phyloP scores from a whole-genome alignment of 352 stramenopile species.

The Pythium insidiosum region DNA sequence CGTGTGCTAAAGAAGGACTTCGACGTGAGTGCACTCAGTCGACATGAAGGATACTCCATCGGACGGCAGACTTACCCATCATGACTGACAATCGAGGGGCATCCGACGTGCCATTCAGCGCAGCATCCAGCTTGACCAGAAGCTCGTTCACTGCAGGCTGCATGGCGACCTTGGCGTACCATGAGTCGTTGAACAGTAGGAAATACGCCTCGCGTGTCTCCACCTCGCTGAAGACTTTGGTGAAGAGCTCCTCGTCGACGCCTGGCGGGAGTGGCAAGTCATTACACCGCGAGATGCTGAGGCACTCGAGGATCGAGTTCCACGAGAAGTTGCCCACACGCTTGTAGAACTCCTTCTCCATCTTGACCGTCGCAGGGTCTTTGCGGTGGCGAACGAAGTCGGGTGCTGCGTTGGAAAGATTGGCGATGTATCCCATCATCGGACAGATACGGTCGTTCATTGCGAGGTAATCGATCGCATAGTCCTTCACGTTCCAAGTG shows the following conservation, averaged over 20 bases:
- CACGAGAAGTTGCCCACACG: constrained; percentile 77
- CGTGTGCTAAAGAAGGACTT: constrained; percentile 32
- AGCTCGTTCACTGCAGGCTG: constrained; percentile 75
- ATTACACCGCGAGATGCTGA: constrained; percentile 80
- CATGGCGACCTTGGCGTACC: constrained; percentile 80
- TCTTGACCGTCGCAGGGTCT: constrained; percentile 32
- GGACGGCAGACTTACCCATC: constrained; percentile 36
- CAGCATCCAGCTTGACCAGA: constrained; percentile 41
- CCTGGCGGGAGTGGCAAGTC: constrained; percentile 48
- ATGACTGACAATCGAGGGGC: constrained; percentile 63
- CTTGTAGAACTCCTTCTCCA: constrained; percentile 48
- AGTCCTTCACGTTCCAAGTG: constrained; percentile 69
- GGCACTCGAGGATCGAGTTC: constrained; percentile 68
- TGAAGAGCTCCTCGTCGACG: constrained; percentile 67
- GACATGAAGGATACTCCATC: not conserved
- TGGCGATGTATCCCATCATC: constrained; percentile 59
- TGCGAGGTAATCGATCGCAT: constrained; percentile 74
- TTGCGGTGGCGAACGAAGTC: constrained; percentile 44
- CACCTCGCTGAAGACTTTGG: constrained; percentile 68
- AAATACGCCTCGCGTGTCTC: constrained; percentile 55
- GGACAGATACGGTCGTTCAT: constrained; percentile 73
- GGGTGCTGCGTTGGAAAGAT: constrained; percentile 45
- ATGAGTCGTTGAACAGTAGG: constrained; percentile 71
- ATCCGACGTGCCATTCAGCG: constrained; percentile 24
- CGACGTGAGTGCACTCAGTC: constrained; percentile 2